Evolutionary conservation across 805 yeast genomes (phyloP).

Genomic region (Blastobotrys terrestris): DNA sequence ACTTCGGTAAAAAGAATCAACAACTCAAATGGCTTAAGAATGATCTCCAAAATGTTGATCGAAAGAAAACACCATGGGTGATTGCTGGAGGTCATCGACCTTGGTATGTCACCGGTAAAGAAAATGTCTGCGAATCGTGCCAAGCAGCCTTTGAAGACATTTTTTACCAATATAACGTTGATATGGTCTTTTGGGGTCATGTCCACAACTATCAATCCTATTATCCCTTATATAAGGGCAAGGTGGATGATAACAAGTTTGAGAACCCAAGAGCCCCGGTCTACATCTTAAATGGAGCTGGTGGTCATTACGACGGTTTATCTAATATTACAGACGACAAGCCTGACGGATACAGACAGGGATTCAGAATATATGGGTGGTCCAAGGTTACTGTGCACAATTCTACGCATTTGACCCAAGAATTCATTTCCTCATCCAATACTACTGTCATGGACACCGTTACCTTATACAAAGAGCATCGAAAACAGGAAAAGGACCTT

Average conservation of each 20-base stretch:
- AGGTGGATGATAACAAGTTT: conserved; percentile 24
- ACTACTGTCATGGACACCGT: conserved; percentile 25
- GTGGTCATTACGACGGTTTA: conserved; percentile 29
- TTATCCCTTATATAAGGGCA: conserved; percentile 19
- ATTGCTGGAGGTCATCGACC: conserved; percentile 28
- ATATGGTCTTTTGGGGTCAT: conserved; percentile 24
- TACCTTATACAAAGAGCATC: conserved; percentile 23
- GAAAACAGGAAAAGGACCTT: not conserved
- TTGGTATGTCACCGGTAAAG: conserved; percentile 22
- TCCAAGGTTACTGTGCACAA: conserved; percentile 27
- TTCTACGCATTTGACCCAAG: conserved; percentile 28
- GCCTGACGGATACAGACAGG: not conserved
- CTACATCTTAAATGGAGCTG: conserved; percentile 30
- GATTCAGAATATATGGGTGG: conserved; percentile 23
- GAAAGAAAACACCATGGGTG: conserved; percentile 27
- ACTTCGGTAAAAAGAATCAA: conserved; percentile 10
- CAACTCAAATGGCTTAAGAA: conserved; percentile 27
- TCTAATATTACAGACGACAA: conserved; percentile 6
- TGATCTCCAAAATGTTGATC: conserved; percentile 27
- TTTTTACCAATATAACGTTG: conserved; percentile 20
- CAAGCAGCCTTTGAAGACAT: conserved; percentile 23
- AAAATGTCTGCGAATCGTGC: conserved; percentile 15
- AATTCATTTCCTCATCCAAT: conserved; percentile 24
- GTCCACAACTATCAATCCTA: conserved; percentile 24
- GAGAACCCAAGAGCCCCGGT: conserved; percentile 28